Percentiles rank a stretch among this genome's conserved stretches.
These are phyloP conservation scores for Collariella sp. DNA, from an alignment of 495 filamentous ascomycete genomes.

Conservation along the genomic window DNA sequence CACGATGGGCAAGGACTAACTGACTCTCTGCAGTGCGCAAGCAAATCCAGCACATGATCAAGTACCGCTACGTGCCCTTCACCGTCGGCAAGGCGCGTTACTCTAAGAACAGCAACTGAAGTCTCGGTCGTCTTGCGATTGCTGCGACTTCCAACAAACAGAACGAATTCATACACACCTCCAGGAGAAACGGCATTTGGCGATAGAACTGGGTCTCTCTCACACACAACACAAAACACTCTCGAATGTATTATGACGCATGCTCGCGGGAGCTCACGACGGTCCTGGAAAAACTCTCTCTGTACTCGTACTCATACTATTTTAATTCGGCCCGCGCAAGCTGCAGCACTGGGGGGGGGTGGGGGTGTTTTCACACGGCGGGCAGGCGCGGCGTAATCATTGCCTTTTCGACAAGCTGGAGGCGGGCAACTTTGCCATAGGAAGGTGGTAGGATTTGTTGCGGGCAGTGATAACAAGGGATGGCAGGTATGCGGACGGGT, in stretches of 20 bases:
- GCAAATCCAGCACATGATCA: slow-evolving; percentile 99
- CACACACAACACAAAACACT: too few species aligned
- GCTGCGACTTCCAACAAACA: too few species aligned
- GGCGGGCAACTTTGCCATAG: slow-evolving; percentile 3
- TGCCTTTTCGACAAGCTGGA: background rate
- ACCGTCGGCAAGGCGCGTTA: slow-evolving; percentile 86
- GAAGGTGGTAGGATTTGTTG: background rate
- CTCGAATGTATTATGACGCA: slow-evolving; percentile 11
- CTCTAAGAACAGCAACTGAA: slow-evolving; percentile 44
- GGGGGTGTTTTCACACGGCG: background rate
- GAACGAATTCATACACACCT: too few species aligned
- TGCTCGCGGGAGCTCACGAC: slow-evolving; percentile 10
- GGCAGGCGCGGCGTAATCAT: slow-evolving; percentile 6
- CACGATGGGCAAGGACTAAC: slow-evolving; percentile 2
- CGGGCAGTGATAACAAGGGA: background rate
- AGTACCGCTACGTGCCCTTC: slow-evolving; percentile 98
- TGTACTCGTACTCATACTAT: slow-evolving; percentile 5
- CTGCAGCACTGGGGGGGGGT: background rate
- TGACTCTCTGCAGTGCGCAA: slow-evolving; percentile 64
- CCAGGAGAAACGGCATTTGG: slow-evolving; percentile 8
- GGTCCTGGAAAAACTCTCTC: slow-evolving; percentile 7
- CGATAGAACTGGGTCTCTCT: slow-evolving; percentile 5
- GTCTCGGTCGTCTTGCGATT: background rate
- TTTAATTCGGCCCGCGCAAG: slow-evolving; percentile 5
- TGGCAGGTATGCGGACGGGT: background rate